These are phyloP conservation scores for Filosporella fistucella DNA, from an alignment of 495 filamentous ascomycete genomes.

Conservation along the genomic window DNA sequence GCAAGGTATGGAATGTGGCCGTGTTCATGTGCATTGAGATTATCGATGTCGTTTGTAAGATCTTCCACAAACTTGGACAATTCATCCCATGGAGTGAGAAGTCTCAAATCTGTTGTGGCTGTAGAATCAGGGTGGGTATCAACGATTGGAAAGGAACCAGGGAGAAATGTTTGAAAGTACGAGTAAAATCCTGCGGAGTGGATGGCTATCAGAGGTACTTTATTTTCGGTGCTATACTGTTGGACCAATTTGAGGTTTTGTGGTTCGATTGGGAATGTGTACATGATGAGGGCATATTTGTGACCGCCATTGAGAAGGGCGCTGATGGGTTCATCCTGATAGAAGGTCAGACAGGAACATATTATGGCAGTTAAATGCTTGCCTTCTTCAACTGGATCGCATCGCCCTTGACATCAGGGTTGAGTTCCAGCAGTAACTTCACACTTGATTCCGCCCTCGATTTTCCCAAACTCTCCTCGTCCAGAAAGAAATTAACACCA, in stretches of 20 bases:
- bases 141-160: constrained; percentile 81
- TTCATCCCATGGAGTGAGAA: constrained; percentile 85
- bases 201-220: constrained; percentile 74
- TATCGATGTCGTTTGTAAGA: constrained; percentile 61
- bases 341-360: too few relatives aligned
- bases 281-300: constrained; percentile 67
- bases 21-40: constrained; percentile 74
- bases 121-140: constrained; percentile 93
- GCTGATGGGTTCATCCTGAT: constrained; percentile 28
- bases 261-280: constrained; percentile 61
- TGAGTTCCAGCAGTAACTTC: constrained; percentile 77
- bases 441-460: constrained; percentile 76
- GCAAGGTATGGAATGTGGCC: constrained; percentile 89
- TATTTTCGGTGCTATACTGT: constrained; percentile 50
- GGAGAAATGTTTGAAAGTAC: constrained; percentile 72
- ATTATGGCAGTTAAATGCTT: background rate
- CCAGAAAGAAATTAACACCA: constrained; percentile 95
- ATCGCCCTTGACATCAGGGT: constrained; percentile 85
- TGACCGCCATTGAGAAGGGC: constrained; percentile 24
- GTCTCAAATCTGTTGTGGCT: constrained; percentile 77
- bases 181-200: constrained; percentile 89
- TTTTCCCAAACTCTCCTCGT: constrained; percentile 70
- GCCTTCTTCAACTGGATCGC: constrained; percentile 41
- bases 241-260: constrained; percentile 55
- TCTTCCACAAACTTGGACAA: constrained; percentile 58